Evolutionary conservation across 73 alveolate genomes (phyloP).

Genomic region (Tetrahymena malaccensis): DNA sequence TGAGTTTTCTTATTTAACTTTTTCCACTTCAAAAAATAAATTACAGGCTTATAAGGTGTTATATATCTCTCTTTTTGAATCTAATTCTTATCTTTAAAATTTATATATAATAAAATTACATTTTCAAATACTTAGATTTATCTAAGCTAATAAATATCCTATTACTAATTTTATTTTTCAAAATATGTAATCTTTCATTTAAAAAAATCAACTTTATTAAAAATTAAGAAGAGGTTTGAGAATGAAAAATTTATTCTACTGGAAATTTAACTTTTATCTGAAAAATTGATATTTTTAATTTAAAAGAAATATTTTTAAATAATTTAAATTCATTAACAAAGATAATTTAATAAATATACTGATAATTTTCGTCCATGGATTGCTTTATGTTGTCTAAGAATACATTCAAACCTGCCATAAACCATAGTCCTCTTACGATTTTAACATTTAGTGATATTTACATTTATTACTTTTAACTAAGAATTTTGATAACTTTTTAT

Average conservation of each 20-base stretch:
- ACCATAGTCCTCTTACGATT: background rate
- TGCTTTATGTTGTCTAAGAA: background rate
- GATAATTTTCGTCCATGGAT: background rate
- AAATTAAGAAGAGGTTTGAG: no score
- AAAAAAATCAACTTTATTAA: no score
- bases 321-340: no score
- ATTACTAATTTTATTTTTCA: no score
- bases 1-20: background rate
- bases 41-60: background rate
- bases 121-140: no score
- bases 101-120: background rate
- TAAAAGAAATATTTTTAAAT: no score
- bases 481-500: background rate
- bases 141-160: no score
- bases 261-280: no score
- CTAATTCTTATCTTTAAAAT: background rate
- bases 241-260: no score
- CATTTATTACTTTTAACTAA: background rate
- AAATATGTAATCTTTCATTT: no score
- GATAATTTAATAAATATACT: background rate
- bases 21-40: background rate
- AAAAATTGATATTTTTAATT: no score
- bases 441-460: background rate
- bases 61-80: background rate
- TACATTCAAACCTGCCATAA: background rate